Conservation (phyloP, 306 rosid species). For the Sicyos edulis region DNA sequence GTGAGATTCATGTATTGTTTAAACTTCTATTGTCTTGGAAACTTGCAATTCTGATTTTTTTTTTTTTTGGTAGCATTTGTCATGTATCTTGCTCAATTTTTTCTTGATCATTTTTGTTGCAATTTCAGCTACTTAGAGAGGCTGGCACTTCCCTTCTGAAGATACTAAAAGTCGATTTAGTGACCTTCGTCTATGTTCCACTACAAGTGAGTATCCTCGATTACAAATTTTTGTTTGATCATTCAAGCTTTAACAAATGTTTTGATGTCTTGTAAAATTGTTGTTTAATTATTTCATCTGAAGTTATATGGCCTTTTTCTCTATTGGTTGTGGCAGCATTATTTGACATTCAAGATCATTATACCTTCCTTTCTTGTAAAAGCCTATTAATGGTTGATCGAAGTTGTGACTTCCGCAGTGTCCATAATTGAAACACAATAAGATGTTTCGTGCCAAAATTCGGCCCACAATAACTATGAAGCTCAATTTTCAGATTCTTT, state of each 20-base stretch:
- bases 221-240: slow-evolving; percentile 23
- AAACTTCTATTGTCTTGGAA: slow-evolving; percentile 30
- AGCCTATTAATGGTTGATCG: neutral
- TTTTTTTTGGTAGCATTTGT: neutral
- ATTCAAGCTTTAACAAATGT: neutral
- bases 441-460: neutral
- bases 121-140: slow-evolving; percentile 72
- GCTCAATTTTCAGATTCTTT: neutral
- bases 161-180: slow-evolving; percentile 80
- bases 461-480: neutral
- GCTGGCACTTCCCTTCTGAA: slow-evolving; percentile 73
- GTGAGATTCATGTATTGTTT: slow-evolving; percentile 86
- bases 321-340: neutral
- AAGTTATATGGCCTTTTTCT: neutral
- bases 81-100: slow-evolving; percentile 32
- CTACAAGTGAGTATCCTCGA: slow-evolving; percentile 49
- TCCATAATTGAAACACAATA: neutral
- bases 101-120: neutral
- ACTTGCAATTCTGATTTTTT: slow-evolving; percentile 17
- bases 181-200: slow-evolving; percentile 71
- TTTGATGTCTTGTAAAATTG: slow-evolving; percentile 9
- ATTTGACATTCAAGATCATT: slow-evolving; percentile 1
- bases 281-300: neutral
- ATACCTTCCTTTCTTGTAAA: slow-evolving; percentile 10
- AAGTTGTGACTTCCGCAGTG: neutral